Base-by-base conservation (phyloP, 2,329 filamentous ascomycete species). In the Colletotrichum graminicola region DNA sequence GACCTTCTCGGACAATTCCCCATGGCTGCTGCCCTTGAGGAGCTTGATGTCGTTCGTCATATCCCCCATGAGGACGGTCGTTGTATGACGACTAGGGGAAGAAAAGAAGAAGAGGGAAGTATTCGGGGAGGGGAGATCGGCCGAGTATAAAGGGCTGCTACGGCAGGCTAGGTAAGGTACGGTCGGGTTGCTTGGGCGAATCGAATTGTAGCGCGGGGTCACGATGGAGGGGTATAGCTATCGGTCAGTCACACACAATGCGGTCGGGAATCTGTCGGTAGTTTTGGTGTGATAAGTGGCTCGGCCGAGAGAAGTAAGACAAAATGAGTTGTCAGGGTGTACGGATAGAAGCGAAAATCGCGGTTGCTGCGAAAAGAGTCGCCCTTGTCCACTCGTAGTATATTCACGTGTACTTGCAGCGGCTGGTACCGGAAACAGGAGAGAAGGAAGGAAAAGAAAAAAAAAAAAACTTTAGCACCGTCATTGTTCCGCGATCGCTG, bases 1-100 rank as follows among this genome's bases (percentile, higher is more conserved):
- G 57, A 78, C 76, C 62, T 79, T 80, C 65, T 77, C 76, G 74
- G 77, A 79, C 67, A 80, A 76, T 47, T 79, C 77, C 61, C 77
- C 77, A 73, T 80, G 78, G 77, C 78, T 79, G 60, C 78, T 78
- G 73, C 78, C 77, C 67, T 77, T 80, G 73, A 80, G 78, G 71
- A 81, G 74, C 74, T 81, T 81, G 76, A 81, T 80, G 74, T 81
- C 79, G 78, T 81, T 81, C 69, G 80, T 76, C 79, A 81, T 81
- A 51, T 73, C 71, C 41, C 70, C 70, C 70, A 72, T 72, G 70
- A 72, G 70, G 61, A 57, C 66, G 67, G 70, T 71, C 70, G 70
- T 61, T 66, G 61, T 71, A 32, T 61, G 67, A 71, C 66, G 70
- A 72, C 66, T 43, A 51, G 45, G 66, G 62, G 23, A 26, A 57